Percentiles rank a stretch among this genome's conserved stretches.
Evolutionary conservation across 306 rosid species (phyloP).

Genomic region (Ormosia semicastrata): DNA sequence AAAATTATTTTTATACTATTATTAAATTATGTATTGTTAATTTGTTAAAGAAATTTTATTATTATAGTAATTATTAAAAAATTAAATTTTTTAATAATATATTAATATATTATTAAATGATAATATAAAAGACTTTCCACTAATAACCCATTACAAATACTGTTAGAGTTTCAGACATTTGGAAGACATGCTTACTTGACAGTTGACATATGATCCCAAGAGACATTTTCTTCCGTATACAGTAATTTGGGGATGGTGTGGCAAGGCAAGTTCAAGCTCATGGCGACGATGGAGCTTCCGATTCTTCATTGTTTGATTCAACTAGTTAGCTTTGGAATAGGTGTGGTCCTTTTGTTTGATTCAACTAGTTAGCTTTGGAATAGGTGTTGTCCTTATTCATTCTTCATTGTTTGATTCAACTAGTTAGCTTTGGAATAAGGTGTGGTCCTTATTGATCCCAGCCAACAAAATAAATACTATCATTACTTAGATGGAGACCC

Average conservation of each 20-base stretch:
- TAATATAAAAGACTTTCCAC: too few species aligned
- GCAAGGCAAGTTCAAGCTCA: neutral
- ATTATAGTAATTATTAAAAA: too few species aligned
- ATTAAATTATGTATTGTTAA: too few species aligned
- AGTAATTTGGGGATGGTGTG: neutral
- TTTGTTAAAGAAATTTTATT: too few species aligned
- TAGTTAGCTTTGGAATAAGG: neutral
- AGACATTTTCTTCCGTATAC: neutral
- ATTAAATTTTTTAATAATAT: too few species aligned
- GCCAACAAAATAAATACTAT: neutral
- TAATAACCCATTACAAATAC: too few species aligned
- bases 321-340: neutral
- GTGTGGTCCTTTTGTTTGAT: neutral
- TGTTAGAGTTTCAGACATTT: too few species aligned
- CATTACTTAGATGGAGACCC: neutral
- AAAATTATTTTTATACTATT: too few species aligned
- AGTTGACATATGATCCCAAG: too few species aligned
- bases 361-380: neutral
- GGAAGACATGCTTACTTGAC: too few species aligned
- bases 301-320: neutral
- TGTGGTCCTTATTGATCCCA: neutral
- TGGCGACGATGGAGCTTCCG: neutral
- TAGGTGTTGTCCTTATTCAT: neutral
- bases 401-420: neutral
- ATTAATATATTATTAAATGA: too few species aligned